These are phyloP conservation scores for Paraconiothyrium brasiliense DNA, from an alignment of 2,329 filamentous ascomycete species.

Conservation along the genomic window DNA sequence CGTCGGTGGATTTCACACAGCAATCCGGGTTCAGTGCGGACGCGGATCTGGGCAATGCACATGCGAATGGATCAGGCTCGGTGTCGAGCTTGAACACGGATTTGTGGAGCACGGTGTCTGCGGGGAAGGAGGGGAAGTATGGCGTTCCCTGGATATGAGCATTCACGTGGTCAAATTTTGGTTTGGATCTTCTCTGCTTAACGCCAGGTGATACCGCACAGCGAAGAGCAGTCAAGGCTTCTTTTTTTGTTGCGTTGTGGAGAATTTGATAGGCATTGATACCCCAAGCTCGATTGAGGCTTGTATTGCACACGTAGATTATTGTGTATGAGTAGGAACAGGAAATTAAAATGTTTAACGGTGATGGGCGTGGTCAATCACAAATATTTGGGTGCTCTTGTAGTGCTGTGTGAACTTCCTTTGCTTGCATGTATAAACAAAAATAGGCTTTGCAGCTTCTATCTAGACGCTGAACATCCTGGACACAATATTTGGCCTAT, in stretches of 20 bases:
- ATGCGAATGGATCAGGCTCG: conserved; percentile 2
- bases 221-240: not conserved
- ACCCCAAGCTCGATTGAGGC: conserved; percentile 5
- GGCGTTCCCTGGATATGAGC: conserved; percentile 27
- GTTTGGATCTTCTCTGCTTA: not conserved
- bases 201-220: too few species aligned
- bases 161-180: not conserved
- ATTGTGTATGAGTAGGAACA: not conserved
- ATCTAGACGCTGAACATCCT: conserved; percentile 11
- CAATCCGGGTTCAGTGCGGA: conserved; percentile 13
- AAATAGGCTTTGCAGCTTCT: not conserved
- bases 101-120: conserved; percentile 20
- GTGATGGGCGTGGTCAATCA: not conserved
- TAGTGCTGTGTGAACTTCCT: not conserved
- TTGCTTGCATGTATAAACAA: not conserved
- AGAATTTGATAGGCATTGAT: conserved; percentile 2
- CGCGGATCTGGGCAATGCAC: not conserved
- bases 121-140: conserved; percentile 12
- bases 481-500: conserved; percentile 3
- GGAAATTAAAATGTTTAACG: not conserved
- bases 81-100: conserved; percentile 4
- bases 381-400: not conserved
- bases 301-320: not conserved
- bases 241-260: not conserved
- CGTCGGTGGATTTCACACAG: conserved; percentile 28